Evolutionary conservation across 2,329 filamentous ascomycete genomes (phyloP).

Genomic region (Xylariaceae sp.): DNA sequence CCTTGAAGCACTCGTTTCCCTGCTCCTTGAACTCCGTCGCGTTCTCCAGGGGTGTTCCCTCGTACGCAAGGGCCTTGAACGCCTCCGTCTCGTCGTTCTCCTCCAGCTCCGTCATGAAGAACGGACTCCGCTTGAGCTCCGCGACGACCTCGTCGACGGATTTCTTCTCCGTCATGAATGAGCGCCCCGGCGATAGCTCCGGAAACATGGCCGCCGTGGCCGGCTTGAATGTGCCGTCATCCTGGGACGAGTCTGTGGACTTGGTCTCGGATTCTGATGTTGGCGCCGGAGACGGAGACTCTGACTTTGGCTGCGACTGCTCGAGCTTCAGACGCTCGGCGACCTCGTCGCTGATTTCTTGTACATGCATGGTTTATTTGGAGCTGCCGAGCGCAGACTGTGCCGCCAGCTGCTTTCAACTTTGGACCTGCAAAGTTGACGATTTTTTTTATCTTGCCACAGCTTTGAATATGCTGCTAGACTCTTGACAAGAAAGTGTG

Average conservation of each 20-base stretch:
- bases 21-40: conserved; percentile 81
- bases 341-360: conserved; percentile 39
- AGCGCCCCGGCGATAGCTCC: conserved; percentile 43
- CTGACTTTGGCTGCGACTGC: conserved; percentile 25
- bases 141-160: conserved; percentile 52
- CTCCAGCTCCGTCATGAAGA: conserved; percentile 94
- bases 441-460: too few relatives aligned
- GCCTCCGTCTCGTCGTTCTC: conserved; percentile 83
- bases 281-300: not conserved
- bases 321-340: conserved; percentile 37
- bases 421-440: too few relatives aligned
- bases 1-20: conserved; percentile 81
- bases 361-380: conserved; percentile 35
- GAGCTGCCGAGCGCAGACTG: not conserved
- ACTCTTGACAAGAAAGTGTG: too few relatives aligned
- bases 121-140: conserved; percentile 59
- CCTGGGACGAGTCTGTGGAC: conserved; percentile 1
- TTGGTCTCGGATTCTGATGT: not conserved
- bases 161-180: conserved; percentile 37
- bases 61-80: conserved; percentile 83
- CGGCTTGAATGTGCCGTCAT: not conserved
- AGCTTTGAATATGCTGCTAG: too few relatives aligned
- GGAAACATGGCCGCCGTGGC: conserved; percentile 30
- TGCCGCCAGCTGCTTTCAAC: not conserved
- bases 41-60: conserved; percentile 82